Base-by-base conservation (phyloP, 2,329 filamentous ascomycete genomes). In the Fusarium verrucosum region DNA sequence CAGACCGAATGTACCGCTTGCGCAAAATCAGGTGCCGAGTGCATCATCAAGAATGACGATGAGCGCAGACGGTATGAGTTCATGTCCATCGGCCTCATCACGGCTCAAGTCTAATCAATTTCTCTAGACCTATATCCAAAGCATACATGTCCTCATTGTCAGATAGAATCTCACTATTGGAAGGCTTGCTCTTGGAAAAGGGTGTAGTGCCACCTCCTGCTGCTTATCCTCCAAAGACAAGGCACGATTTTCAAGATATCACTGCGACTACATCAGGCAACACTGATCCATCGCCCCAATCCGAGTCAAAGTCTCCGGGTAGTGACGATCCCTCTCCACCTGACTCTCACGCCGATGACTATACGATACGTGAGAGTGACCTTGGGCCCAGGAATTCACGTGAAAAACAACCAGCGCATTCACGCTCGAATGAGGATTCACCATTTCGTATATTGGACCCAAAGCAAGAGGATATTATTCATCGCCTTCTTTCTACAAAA, bases 41-140 rank as follows among this genome's bases (percentile, higher is more conserved):
- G 84, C 63, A 74, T 86, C 50, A 86, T 86, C 68, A 85, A 83
- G 66, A 84, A 86, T 63, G 84, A 86, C 58, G 84, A 86, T 70
- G 83, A 86, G 70, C 75, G 84, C 37, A 74, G 83, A 72, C 77
- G 83, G 83, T 84, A 69, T 36, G 78, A 8, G 30, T 38, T 25
- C 40, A 26, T 22, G 16, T 32, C 10, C 14, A 22, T 20, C 17
- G 7, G 26, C 10, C 25, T 41, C 10, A n/a, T 22, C 9, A 13
- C 14, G 13, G 20, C 17, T 17, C 20, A 25, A 14, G 22, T 22
- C 50, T 51, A 22, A 65, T 66, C 4, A 56, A 20, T 9, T 16
- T 10, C 13, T 20, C 30, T 35, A 85, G 83, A 33, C 84, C 84
- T 9, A 85, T 86, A 30, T 86, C 83, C 19, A 82, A 85, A 70